Conservation (phyloP, 305 asterid species). For the Fraxinus baroniana region DNA sequence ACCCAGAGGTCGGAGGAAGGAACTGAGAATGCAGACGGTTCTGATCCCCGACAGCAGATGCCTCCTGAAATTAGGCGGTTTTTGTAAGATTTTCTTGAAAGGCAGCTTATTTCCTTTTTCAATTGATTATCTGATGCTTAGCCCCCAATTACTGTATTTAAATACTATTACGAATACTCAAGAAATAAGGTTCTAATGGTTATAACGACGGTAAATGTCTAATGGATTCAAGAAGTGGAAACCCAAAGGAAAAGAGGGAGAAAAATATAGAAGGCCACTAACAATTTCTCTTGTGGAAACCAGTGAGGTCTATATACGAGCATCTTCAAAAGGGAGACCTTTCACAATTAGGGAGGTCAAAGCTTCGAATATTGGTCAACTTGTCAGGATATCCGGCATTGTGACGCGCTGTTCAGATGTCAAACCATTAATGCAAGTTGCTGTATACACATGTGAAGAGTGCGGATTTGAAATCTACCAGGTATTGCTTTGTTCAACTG, state of each 20-base stretch:
- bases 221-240: not conserved
- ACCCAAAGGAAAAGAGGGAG: not conserved
- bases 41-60: slow-evolving; percentile 79
- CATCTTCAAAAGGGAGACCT: slow-evolving; percentile 82
- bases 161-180: not conserved
- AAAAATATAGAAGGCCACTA: not conserved
- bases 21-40: slow-evolving; percentile 58
- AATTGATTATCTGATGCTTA: not conserved
- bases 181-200: not conserved
- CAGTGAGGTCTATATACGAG: slow-evolving; percentile 91
- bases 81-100: slow-evolving; percentile 49
- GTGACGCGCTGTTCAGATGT: slow-evolving; percentile 96
- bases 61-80: slow-evolving; percentile 85
- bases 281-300: slow-evolving; percentile 27
- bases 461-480: slow-evolving; percentile 97
- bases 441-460: slow-evolving; percentile 95
- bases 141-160: not conserved
- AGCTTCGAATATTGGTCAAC: slow-evolving; percentile 92
- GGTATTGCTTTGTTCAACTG: slow-evolving; percentile 42
- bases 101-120: slow-evolving; percentile 9
- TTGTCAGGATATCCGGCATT: slow-evolving; percentile 83
- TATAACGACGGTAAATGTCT: not conserved
- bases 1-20: slow-evolving; percentile 73
- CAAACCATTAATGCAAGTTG: slow-evolving; percentile 96
- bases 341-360: slow-evolving; percentile 92